These are phyloP conservation scores for Escallonia herrerae DNA, from an alignment of 129 eudicot species.

Conservation along the genomic window DNA sequence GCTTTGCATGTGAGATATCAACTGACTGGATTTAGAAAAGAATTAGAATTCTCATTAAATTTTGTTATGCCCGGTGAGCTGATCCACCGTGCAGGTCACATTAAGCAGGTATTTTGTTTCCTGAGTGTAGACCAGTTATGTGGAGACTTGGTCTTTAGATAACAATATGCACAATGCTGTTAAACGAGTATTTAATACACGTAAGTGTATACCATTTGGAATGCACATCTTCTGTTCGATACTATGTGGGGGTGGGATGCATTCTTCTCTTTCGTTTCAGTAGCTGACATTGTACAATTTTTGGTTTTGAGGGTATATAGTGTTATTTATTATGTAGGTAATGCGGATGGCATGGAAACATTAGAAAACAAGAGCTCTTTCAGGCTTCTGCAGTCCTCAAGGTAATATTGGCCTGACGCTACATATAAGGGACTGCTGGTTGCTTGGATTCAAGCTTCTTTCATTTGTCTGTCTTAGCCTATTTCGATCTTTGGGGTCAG, in stretches of 20 bases:
- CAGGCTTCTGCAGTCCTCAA: slow-evolving; percentile 66
- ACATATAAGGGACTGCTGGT: not conserved
- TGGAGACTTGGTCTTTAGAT: too few relatives aligned
- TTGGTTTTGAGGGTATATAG: too few relatives aligned
- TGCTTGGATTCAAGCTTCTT: not conserved
- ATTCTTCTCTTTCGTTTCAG: not conserved
- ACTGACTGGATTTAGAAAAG: too few relatives aligned
- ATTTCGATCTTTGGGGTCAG: not conserved
- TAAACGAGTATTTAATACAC: too few relatives aligned
- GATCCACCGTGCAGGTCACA: too few relatives aligned
- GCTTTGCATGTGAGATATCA: too few relatives aligned
- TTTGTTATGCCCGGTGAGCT: too few relatives aligned
- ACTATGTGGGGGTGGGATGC: not conserved
- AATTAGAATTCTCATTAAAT: too few relatives aligned
- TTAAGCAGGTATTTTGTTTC: too few relatives aligned
- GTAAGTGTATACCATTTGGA: not conserved
- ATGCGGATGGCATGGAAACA: slow-evolving; percentile 69
- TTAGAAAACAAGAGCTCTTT: slow-evolving; percentile 76
- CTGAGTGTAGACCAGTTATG: too few relatives aligned
- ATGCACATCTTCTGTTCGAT: not conserved
- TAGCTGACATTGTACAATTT: too few relatives aligned
- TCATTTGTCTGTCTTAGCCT: not conserved
- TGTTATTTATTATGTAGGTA: slow-evolving; percentile 34
- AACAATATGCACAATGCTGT: too few relatives aligned
- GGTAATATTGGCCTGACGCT: slow-evolving; percentile 27